Evolutionary conservation across 805 yeast genomes (phyloP).

Genomic region (Starmerella stigmatis): DNA sequence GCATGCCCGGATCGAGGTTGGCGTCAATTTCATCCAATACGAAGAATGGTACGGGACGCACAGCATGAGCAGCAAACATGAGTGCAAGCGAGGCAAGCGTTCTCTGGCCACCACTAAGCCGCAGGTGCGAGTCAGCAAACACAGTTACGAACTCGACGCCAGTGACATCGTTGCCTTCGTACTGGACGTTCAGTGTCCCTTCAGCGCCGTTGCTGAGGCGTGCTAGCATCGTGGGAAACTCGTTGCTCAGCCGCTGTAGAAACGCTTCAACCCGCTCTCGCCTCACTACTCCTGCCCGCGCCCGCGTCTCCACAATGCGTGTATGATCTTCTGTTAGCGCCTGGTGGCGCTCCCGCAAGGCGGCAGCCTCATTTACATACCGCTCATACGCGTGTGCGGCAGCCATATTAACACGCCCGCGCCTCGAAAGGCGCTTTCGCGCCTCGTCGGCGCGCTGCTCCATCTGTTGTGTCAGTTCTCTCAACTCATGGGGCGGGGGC

Average conservation of each 20-base stretch:
- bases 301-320: conserved; percentile 60
- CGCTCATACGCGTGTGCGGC: conserved; percentile 1
- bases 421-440: conserved; percentile 48
- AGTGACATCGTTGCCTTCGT: conserved; percentile 34
- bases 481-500: background rate
- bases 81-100: conserved; percentile 92
- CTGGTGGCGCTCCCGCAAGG: conserved; percentile 49
- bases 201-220: conserved; percentile 73
- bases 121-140: conserved; percentile 76
- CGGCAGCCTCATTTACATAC: conserved; percentile 47
- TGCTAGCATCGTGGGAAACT: conserved; percentile 66
- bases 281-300: conserved; percentile 62
- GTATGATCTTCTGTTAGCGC: conserved; percentile 61
- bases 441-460: conserved; percentile 88
- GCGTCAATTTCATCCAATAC: conserved; percentile 96
- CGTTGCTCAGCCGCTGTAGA: conserved; percentile 56
- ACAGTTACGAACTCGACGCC: conserved; percentile 86
- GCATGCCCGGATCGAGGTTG: conserved; percentile 81
- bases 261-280: conserved; percentile 63
- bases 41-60: conserved; percentile 96
- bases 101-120: conserved; percentile 92
- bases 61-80: conserved; percentile 83
- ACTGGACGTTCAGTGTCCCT: conserved; percentile 62
- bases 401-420: conserved; percentile 1
- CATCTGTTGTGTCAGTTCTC: conserved; percentile 31